Base-by-base conservation (phyloP, 2,329 filamentous ascomycete species). In the Colletotrichum agaves region DNA sequence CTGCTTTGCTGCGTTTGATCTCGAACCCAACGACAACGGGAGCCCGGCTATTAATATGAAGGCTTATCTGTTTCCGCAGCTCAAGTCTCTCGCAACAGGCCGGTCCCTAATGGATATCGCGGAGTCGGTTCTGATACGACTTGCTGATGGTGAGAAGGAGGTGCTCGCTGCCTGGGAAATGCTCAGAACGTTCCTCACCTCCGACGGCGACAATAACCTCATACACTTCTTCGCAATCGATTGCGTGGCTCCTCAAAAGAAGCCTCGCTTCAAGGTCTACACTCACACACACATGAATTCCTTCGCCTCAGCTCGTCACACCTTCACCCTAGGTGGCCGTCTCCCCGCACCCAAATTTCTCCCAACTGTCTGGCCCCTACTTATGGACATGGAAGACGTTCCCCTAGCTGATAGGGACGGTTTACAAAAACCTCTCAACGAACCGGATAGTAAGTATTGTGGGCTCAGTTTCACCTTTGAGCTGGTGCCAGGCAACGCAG, bases 11-110 rank as follows among this genome's bases (percentile, higher is more conserved):
- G 33, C 33, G 50, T 53, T 53, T n/a, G 50, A 53, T 10, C 50
- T 53, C 5, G 50, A 53, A 5, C 33, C 50, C 17, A 33, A 15
- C 5, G 17, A 53, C 15, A 6, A 39, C 17, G 33, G 50, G 4
- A 53, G 19, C 50, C 31, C 50, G 50, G n/a, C 50, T 1, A 35
- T 53, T 11, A 11, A 53, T 35, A 53, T 53, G 59, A 67, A 67
- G 44, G 21, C 37, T 4, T 67, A 67, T 12, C 27, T 67, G 11
- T 67, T 67, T 19, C 63, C 63, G 3, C 63, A 67, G 15, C 59
- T 67, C 19, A 33, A 50, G 31, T 35, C 59, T 15, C 50, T 63
- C n/a, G 59, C 63, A 39, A 67, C 63, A 5, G 44, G 43, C n/a
- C 43, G 17, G 31, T 6, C 4, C 4, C 43, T 47, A 5, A 27